Evolutionary conservation across 805 yeast genomes (phyloP), one percentile per base, ranked within the genome.

Genomic region (Nakazawaea ambrosiae): DNA sequence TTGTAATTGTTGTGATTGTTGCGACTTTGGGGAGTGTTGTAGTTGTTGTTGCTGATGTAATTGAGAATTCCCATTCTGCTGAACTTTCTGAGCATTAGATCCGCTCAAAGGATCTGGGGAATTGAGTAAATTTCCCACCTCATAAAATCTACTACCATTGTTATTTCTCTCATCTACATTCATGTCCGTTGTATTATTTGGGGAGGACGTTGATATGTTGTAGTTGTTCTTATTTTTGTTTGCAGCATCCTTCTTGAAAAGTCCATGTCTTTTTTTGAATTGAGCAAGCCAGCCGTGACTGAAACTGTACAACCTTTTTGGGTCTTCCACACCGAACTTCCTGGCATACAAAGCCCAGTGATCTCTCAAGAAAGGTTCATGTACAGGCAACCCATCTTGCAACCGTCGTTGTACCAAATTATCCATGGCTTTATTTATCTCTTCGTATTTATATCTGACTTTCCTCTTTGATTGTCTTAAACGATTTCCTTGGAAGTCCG

Each of bases 281-380:
- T 72, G 78, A 10, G 73, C 60, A 30, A 76, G 54, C 82, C 82
- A 76, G 7, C 83, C 83, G 50, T 75, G 81, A 45, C 77, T 69
- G 44, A 74, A 76, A 12, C 68, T 63, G 20, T 63, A 65, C 39
- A 70, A 51, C 38, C 83, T 56, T 49, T 75, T 76, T 3, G 81
- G 80, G 46, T 76, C 78, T 6, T 68, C 72, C 2, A 76, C 79
- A 8, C 81, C 81, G 49, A 53, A 72, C 47, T 66, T 62, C 40
- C 68, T 68, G 2, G 80, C 81, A 47, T 63, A 72, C 22, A 63
- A 55, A 11, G 66, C 58, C 83, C 83, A 76, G 48, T 72, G 68
- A 34, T 70, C 75, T 27, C 81, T 56, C 31, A 76, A 53, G 5
- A 73, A 57, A 1, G 79, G 75, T 47, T 76, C 82, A 16, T 67